phyloP scores from a whole-genome alignment of 148 eudicot genomes.

The Pouteria glomerata region DNA sequence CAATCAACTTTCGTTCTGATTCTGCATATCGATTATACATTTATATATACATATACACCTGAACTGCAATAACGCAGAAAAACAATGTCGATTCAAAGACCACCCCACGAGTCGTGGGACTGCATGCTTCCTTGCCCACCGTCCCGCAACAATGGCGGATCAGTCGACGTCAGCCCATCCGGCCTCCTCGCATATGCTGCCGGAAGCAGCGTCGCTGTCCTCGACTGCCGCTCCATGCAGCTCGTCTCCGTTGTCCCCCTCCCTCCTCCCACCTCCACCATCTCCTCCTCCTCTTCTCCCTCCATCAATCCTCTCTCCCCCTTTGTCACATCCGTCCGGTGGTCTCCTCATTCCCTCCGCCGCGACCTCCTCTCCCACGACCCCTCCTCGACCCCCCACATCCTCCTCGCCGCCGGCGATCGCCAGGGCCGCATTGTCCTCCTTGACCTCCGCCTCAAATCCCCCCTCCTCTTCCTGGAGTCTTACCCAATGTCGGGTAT shows the following conservation, averaged over 20 bases:
- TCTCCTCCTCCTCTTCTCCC: slow-evolving; percentile 20
- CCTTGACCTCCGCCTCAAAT: slow-evolving; percentile 45
- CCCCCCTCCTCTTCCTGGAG: slow-evolving; percentile 49
- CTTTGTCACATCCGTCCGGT: slow-evolving; percentile 73
- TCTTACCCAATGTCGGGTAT: slow-evolving; percentile 48
- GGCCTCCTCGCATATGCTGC: slow-evolving; percentile 85
- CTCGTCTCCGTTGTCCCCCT: slow-evolving; percentile 70
- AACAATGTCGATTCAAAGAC: slow-evolving; percentile 14
- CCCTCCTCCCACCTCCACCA: slow-evolving; percentile 51
- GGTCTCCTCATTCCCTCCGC: slow-evolving; percentile 65
- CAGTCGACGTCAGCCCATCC: slow-evolving; percentile 63
- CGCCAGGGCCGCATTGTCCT: slow-evolving; percentile 78
- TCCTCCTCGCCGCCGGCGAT: slow-evolving; percentile 74
- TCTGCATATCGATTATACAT: background rate
- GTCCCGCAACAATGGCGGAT: slow-evolving; percentile 72
- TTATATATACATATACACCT: background rate
- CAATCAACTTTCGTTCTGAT: too few relatives aligned
- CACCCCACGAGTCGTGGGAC: slow-evolving; percentile 37
- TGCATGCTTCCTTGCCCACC: slow-evolving; percentile 88
- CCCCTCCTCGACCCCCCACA: slow-evolving; percentile 40
- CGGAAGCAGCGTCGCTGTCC: slow-evolving; percentile 69
- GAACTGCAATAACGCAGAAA: background rate
- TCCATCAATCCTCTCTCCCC: slow-evolving; percentile 52
- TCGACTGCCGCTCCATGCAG: slow-evolving; percentile 78
- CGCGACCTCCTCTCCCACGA: slow-evolving; percentile 29